Base-by-base conservation (phyloP, 768 basidiomycete species). In the Trametes cinnabarina region DNA sequence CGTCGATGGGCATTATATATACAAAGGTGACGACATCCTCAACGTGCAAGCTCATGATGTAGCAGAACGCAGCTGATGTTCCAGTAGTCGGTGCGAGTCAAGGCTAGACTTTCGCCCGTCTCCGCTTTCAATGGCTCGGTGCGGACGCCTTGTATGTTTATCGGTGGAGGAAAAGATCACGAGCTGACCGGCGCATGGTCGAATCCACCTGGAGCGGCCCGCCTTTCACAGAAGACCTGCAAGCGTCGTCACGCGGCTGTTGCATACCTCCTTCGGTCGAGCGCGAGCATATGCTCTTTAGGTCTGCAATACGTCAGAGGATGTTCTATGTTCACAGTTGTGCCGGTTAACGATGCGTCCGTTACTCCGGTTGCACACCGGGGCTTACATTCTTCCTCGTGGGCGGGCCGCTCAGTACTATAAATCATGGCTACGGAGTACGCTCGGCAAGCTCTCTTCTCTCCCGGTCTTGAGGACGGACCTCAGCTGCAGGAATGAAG, bases 61-160 rank as follows among this genome's bases (percentile, higher is more conserved):
- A 23, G 6, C 20, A 22, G 47, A 49, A 35, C 49, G 20, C 55
- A 57, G 47, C 55, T 50, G 54, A 55, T 43, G 47, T 55, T 55
- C 54, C 37, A 39, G 1, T 5, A 9, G 9, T n/a, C 15, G 4
- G 5, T 39, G 30, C 30, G 14, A 15, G 4, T 15, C 11, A 39
- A 39, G 37, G 37, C 37, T 39, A 39, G 37, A 15, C 30, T 7
- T 6, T 6, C 30, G 7, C 30, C 30, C 30, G 30, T 32, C 30
- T 32, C 30, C 30, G 30, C 30, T 32, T 32, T 6, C 12, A 12
- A 12, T 32, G 30, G 6, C 30, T 32, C 12, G 30, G 30, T 32
- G 30, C 30, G 30, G 12, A 32, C 30, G 30, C 12, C 30, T 32
- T 12, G 30, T 12, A 32, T 32, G 6, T 32, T 32, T 32, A 32